A percentile compares a stretch with the other conserved stretches of the same genome.
Evolutionary conservation across 2,329 filamentous ascomycete genomes (phyloP).

Genomic region (Neofusicoccum cordaticola): DNA sequence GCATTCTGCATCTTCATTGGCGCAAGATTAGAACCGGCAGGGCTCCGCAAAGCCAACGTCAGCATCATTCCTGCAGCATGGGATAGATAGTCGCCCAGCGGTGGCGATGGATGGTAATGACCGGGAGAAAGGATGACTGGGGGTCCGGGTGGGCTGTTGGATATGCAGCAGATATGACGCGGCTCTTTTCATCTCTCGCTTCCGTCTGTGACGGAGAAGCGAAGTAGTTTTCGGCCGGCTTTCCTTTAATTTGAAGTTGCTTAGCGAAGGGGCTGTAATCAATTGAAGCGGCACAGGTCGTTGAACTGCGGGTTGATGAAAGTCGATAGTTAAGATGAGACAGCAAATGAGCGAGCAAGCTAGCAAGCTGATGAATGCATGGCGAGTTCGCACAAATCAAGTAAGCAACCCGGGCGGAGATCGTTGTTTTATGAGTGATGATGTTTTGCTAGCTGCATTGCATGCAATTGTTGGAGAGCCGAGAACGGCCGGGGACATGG

Average conservation of each 20-base stretch:
- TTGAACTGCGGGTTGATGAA: not conserved
- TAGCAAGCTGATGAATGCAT: not conserved
- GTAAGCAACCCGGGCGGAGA: not conserved
- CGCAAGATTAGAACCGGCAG: slow-evolving; percentile 6
- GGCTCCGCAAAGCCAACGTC: not conserved
- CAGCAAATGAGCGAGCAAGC: not conserved
- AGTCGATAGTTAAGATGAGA: slow-evolving; percentile 4
- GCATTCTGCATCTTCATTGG: slow-evolving; percentile 5
- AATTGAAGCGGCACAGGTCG: not conserved
- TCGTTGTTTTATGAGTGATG: not conserved
- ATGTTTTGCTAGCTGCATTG: not conserved
- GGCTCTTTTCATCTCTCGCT: not conserved
- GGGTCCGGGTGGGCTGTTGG: not conserved
- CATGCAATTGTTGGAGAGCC: not conserved
- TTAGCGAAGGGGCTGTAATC: not conserved
- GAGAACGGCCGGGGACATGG: not conserved
- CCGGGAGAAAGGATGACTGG: not conserved
- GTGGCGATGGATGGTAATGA: not conserved
- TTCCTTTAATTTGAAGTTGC: not conserved
- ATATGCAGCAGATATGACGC: not conserved
- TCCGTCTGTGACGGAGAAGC: not conserved
- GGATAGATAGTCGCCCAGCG: not conserved
- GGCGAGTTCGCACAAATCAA: not conserved
- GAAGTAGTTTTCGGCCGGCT: not conserved
- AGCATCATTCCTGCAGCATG: not conserved